Percentiles rank a stretch among this genome's conserved stretches.
phyloP scores from a whole-genome alignment of 768 basidiomycete genomes.

The Termitomyces sp. region DNA sequence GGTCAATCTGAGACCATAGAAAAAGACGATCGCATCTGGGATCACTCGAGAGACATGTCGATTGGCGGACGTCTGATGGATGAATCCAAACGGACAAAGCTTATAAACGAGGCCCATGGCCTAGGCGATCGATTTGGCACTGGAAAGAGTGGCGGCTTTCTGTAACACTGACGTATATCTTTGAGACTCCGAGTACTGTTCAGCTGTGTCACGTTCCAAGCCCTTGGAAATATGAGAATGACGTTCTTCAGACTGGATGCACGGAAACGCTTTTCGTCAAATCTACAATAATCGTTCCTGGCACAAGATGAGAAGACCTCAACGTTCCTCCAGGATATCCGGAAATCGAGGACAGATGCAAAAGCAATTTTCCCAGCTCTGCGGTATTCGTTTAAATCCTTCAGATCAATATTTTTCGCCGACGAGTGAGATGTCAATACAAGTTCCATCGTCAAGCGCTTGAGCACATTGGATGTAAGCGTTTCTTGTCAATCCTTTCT shows the following conservation, averaged over 20 bases:
- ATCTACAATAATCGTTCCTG: too few relatives aligned
- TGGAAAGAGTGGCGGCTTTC: slow-evolving; percentile 67
- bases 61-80: slow-evolving; percentile 87
- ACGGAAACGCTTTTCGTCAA: not conserved
- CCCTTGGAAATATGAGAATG: not conserved
- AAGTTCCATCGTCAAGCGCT: too few relatives aligned
- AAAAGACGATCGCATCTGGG: slow-evolving; percentile 72
- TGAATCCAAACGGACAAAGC: slow-evolving; percentile 69
- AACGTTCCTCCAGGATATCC: too few relatives aligned
- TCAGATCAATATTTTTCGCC: too few relatives aligned
- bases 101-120: slow-evolving; percentile 76
- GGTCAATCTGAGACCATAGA: slow-evolving; percentile 37
- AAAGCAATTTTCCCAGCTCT: too few relatives aligned
- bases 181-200: too few relatives aligned
- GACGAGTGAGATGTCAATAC: too few relatives aligned
- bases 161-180: slow-evolving; percentile 15
- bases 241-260: not conserved
- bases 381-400: too few relatives aligned
- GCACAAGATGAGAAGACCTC: too few relatives aligned
- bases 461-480: too few relatives aligned
- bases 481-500: too few relatives aligned
- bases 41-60: slow-evolving; percentile 86
- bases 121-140: slow-evolving; percentile 81
- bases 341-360: too few relatives aligned
- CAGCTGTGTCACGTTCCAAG: not conserved